These are phyloP conservation scores for Chaetoceros tenuissimus DNA, from an alignment of 108 stramenopile species.

Conservation along the genomic window DNA sequence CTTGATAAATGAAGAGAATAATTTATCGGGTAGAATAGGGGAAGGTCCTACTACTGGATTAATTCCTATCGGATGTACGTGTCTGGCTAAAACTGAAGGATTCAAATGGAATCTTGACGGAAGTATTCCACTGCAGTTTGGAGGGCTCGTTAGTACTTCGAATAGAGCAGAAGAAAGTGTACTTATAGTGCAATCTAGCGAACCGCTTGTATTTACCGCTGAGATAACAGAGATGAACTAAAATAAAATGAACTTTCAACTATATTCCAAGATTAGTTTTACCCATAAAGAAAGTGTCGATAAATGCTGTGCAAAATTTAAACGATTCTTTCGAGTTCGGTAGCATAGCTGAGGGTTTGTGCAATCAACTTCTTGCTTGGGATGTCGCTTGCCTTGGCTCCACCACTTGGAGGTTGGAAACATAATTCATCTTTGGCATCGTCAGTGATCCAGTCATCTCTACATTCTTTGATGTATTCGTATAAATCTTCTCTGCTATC, in stretches of 20 bases:
- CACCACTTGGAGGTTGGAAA: constrained; percentile 50
- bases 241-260: not conserved
- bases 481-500: constrained; percentile 42
- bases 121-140: constrained; percentile 51
- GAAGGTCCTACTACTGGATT: constrained; percentile 82
- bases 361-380: constrained; percentile 73
- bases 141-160: constrained; percentile 76
- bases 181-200: constrained; percentile 41
- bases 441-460: constrained; percentile 83
- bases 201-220: constrained; percentile 55
- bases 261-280: not conserved
- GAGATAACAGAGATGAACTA: constrained; percentile 39
- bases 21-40: constrained; percentile 14
- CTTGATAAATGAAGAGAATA: not conserved
- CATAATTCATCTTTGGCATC: constrained; percentile 27
- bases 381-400: constrained; percentile 60
- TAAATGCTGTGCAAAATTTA: constrained; percentile 20
- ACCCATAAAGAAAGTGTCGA: not conserved
- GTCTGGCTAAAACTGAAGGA: constrained; percentile 48
- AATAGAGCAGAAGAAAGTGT: constrained; percentile 44
- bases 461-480: constrained; percentile 62
- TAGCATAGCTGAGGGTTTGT: constrained; percentile 80
- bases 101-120: constrained; percentile 75
- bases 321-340: constrained; percentile 87
- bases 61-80: constrained; percentile 53